Evolutionary conservation across 257 asterid species (phyloP).

Genomic region (Solanum sitiens): DNA sequence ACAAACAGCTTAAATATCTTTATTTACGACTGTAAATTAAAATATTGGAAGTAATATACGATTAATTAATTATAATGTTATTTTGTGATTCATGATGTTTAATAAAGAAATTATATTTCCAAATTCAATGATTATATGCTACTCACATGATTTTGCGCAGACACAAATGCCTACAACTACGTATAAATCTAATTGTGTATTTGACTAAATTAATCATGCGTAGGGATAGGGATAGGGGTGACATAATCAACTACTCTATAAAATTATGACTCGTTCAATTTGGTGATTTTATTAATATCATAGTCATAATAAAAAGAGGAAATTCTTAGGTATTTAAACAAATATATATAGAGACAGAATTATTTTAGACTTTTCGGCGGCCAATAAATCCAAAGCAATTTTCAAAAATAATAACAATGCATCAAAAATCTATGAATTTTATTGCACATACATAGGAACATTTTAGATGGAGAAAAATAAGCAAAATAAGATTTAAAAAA

Average conservation of each 20-base stretch:
- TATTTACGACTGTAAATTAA: not conserved
- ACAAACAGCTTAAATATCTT: not conserved
- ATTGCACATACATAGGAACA: not conserved
- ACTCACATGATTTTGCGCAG: not conserved
- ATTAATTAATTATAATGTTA: not conserved
- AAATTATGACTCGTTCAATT: not conserved
- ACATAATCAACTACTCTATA: not conserved
- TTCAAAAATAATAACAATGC: not conserved
- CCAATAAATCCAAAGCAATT: not conserved
- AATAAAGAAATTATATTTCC: not conserved
- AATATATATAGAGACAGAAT: not conserved
- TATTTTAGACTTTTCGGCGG: not conserved
- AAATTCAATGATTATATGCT: not conserved
- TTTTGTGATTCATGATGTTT: not conserved
- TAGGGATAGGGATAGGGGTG: not conserved
- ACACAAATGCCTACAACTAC: not conserved
- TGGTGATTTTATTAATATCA: no score
- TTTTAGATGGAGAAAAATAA: not conserved
- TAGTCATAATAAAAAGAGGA: not conserved
- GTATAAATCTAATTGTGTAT: not conserved
- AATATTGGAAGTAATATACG: not conserved
- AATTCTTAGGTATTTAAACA: not conserved
- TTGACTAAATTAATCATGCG: not conserved
- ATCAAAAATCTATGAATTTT: not conserved
- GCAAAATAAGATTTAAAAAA: not conserved